phyloP scores from a whole-genome alignment of 2,329 filamentous ascomycete genomes.

The Pleurostoma richardsiae region DNA sequence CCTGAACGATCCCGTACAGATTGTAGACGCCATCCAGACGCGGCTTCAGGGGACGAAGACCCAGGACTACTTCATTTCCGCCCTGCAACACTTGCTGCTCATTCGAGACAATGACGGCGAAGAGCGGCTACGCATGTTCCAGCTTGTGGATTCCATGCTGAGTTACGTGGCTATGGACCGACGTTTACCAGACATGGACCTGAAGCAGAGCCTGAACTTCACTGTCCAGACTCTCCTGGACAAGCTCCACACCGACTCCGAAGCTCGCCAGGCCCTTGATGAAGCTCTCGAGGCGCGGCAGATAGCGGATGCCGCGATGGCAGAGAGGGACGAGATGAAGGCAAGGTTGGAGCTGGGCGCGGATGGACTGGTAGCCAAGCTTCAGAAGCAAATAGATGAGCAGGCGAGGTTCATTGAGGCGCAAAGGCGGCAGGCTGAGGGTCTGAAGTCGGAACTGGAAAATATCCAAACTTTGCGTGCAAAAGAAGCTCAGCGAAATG shows the following conservation, averaged over 20 bases:
- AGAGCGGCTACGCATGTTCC: conserved; percentile 91
- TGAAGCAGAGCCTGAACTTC: conserved; percentile 96
- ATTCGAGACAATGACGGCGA: conserved; percentile 90
- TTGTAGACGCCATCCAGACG: conserved; percentile 86
- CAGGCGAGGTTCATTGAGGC: conserved; percentile 87
- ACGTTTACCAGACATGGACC: conserved; percentile 89
- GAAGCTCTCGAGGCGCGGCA: conserved; percentile 86
- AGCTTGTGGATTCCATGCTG: conserved; percentile 97
- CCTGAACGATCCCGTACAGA: conserved; percentile 86
- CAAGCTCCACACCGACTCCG: conserved; percentile 93
- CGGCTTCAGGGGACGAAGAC: conserved; percentile 79
- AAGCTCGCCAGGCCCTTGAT: conserved; percentile 87
- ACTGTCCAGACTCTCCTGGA: conserved; percentile 93
- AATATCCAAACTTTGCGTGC: conserved; percentile 80
- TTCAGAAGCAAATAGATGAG: conserved; percentile 92
- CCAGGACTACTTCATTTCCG: conserved; percentile 93
- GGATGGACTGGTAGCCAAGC: conserved; percentile 85
- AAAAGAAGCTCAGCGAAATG: conserved; percentile 89
- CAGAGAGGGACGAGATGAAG: conserved; percentile 92
- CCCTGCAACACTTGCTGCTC: conserved; percentile 89
- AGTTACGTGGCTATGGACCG: conserved; percentile 99
- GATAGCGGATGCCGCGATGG: conserved; percentile 91
- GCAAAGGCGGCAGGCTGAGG: conserved; percentile 78
- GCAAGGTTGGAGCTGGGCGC: conserved; percentile 85
- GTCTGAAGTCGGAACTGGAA: conserved; percentile 82